phyloP scores from a whole-genome alignment of 306 rosid species.

The Pyrus communis region DNA sequence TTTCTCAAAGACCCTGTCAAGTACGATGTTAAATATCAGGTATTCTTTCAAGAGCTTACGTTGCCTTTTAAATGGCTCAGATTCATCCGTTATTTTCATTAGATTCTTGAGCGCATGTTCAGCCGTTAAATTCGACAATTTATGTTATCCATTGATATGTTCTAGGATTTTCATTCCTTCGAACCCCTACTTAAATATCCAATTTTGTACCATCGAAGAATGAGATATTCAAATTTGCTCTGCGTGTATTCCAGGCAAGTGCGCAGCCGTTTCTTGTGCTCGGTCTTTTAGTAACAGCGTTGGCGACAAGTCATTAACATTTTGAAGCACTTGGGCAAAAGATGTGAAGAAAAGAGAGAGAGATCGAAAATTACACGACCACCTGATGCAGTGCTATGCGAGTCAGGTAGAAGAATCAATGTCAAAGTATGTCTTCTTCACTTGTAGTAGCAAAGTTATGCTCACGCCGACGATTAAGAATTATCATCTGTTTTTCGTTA shows the following conservation, averaged over 20 bases:
- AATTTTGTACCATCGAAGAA: neutral
- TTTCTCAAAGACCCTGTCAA: slow-evolving; percentile 60
- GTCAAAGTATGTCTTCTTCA: neutral
- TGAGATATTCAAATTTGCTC: neutral
- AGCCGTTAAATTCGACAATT: too few relatives aligned
- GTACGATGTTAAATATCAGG: slow-evolving; percentile 63
- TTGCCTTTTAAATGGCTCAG: too few relatives aligned
- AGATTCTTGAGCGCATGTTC: too few relatives aligned
- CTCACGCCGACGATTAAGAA: neutral
- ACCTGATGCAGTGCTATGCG: neutral
- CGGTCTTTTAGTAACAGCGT: slow-evolving; percentile 51
- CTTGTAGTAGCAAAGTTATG: neutral
- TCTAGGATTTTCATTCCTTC: too few relatives aligned
- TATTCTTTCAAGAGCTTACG: neutral
- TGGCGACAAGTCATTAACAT: slow-evolving; percentile 49
- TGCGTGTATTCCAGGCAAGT: slow-evolving; percentile 37
- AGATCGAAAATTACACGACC: neutral
- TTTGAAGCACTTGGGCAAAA: neutral
- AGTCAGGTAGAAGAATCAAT: neutral
- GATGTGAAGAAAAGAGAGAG: neutral
- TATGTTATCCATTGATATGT: too few relatives aligned
- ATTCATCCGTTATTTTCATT: too few relatives aligned
- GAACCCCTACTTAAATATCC: neutral
- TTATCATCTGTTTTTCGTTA: neutral
- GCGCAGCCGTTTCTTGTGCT: slow-evolving; percentile 64